These are phyloP conservation scores for Diaporthe sp. DNA, from an alignment of 2,329 filamentous ascomycete genomes.

Conservation along the genomic window DNA sequence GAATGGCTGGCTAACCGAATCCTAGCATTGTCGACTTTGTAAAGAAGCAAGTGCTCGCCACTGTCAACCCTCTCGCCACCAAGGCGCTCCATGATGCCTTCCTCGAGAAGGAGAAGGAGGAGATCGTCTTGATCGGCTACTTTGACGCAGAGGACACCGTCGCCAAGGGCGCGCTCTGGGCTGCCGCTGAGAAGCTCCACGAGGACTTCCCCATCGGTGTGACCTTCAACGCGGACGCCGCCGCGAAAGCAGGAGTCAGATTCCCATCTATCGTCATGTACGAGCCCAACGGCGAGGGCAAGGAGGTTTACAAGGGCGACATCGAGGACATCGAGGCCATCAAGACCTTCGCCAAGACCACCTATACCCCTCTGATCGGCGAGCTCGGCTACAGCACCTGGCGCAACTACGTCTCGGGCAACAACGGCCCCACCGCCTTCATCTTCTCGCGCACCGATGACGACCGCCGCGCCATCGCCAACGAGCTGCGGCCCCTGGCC, in stretches of 20 bases:
- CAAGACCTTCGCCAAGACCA: conserved; percentile 83
- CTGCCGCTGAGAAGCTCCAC: conserved; percentile 80
- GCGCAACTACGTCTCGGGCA: conserved; percentile 86
- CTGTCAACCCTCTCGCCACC: conserved; percentile 85
- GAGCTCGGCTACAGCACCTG: conserved; percentile 98
- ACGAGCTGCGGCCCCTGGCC: conserved; percentile 85
- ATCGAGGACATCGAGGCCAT: conserved; percentile 84
- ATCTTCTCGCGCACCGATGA: conserved; percentile 95
- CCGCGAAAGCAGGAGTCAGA: conserved; percentile 89
- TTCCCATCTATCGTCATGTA: conserved; percentile 91
- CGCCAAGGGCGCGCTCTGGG: conserved; percentile 85
- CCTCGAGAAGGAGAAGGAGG: conserved; percentile 94
- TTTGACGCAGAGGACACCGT: conserved; percentile 83
- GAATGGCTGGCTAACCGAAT: background rate
- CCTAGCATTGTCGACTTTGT: conserved; percentile 84
- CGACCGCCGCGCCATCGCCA: conserved; percentile 84
- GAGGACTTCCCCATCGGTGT: conserved; percentile 94
- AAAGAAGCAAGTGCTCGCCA: conserved; percentile 96
- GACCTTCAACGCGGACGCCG: conserved; percentile 83
- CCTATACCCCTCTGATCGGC: conserved; percentile 90
- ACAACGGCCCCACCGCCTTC: conserved; percentile 93
- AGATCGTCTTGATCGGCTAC: conserved; percentile 94
- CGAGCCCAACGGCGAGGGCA: conserved; percentile 98
- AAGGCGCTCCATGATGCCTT: conserved; percentile 92
- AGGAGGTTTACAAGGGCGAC: conserved; percentile 81